Evolutionary conservation across 306 rosid genomes (phyloP).

Genomic region (Arachis stenosperma): DNA sequence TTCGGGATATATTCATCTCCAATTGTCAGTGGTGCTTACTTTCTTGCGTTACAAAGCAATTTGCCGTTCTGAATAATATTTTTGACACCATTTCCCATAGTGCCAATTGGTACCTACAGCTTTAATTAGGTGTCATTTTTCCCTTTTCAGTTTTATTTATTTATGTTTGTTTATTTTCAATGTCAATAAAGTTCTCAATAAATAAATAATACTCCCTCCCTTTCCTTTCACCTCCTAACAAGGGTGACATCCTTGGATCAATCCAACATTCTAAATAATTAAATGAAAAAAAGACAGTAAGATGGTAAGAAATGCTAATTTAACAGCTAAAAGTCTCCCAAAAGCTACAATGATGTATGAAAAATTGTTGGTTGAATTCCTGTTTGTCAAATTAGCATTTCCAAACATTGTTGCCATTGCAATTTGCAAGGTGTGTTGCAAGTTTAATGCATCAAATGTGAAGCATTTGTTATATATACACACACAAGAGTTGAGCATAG

Average conservation of each 20-base stretch:
- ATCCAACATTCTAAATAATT: neutral
- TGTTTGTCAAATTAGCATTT: neutral
- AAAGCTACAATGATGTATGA: too few species aligned
- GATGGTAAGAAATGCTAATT: too few species aligned
- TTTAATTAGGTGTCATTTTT: neutral
- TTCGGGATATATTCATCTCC: neutral
- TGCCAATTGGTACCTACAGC: neutral
- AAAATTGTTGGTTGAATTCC: too few species aligned
- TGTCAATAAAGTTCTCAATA: neutral
- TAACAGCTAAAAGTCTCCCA: too few species aligned
- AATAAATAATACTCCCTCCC: too few species aligned
- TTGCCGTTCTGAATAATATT: neutral
- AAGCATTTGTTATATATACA: neutral
- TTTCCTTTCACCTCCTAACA: too few species aligned
- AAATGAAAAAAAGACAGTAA: neutral
- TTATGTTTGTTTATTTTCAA: neutral
- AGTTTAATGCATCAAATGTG: neutral
- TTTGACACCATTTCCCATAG: neutral
- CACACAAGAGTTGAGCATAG: neutral
- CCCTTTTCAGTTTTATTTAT: neutral
- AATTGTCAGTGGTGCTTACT: neutral
- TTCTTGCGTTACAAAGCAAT: neutral
- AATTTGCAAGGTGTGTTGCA: constrained; percentile 10
- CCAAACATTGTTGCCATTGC: neutral
- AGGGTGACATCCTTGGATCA: too few species aligned